A percentile compares a stretch with the other conserved stretches of the same genome.
Conservation (phyloP, 495 filamentous ascomycete genomes). For the Talaromyces trachyspermus region DNA sequence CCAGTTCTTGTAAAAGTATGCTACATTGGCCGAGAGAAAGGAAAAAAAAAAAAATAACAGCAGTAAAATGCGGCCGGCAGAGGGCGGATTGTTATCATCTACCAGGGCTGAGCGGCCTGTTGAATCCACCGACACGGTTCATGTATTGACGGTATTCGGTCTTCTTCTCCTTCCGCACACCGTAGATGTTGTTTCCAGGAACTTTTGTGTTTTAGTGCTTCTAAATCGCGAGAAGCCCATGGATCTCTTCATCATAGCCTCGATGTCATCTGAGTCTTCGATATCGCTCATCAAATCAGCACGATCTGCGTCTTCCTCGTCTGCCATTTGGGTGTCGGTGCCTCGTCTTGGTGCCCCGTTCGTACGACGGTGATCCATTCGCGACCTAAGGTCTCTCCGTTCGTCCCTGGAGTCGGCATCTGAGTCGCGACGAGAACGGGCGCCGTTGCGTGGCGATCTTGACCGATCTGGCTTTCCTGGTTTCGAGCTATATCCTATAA, state of each 20-base stretch:
- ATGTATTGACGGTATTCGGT: slow-evolving; percentile 97
- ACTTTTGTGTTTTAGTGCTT: slow-evolving; percentile 89
- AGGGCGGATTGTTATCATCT: slow-evolving; percentile 15
- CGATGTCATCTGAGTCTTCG: slow-evolving; percentile 55
- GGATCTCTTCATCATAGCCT: slow-evolving; percentile 68
- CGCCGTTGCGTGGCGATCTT: slow-evolving; percentile 39
- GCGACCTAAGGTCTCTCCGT: slow-evolving; percentile 24
- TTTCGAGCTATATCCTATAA: slow-evolving; percentile 25
- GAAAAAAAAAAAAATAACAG: not conserved
- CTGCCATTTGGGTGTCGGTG: slow-evolving; percentile 5
- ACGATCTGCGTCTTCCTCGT: slow-evolving; percentile 36
- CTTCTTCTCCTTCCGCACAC: slow-evolving; percentile 88
- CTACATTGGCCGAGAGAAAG: not conserved
- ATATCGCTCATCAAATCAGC: slow-evolving; percentile 41
- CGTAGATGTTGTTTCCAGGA: slow-evolving; percentile 78
- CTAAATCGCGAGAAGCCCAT: slow-evolving; percentile 87
- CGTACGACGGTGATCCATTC: slow-evolving; percentile 16
- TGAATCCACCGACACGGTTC: slow-evolving; percentile 96
- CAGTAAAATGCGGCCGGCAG: not conserved
- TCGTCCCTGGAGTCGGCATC: slow-evolving; percentile 26
- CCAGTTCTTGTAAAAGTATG: slow-evolving; percentile 1
- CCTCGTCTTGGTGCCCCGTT: slow-evolving; percentile 21
- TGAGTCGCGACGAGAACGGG: slow-evolving; percentile 27
- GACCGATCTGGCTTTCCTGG: slow-evolving; percentile 36
- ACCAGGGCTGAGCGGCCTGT: slow-evolving; percentile 71